A percentile compares a stretch with the other conserved stretches of the same genome.
Evolutionary conservation across 768 basidiomycete species (phyloP).

Genomic region (Suillus clintonianus): DNA sequence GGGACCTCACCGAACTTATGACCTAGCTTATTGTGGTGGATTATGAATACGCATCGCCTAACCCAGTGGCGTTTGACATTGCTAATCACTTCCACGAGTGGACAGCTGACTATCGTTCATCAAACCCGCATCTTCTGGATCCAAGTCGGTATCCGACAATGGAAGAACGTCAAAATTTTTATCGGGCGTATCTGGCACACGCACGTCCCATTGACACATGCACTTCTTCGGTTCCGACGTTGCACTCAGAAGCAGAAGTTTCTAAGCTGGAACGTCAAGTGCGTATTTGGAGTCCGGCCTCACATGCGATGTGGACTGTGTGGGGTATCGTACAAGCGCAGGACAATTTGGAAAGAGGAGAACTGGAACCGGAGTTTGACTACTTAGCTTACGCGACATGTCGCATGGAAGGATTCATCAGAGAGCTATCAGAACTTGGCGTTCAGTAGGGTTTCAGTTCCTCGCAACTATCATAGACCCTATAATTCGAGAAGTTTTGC

Average conservation of each 20-base stretch:
- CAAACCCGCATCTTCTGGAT: conserved; percentile 67
- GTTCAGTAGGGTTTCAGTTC: conserved; percentile 13
- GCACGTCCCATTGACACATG: conserved; percentile 27
- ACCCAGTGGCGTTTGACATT: conserved; percentile 93
- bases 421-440: conserved; percentile 52
- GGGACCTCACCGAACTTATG: conserved; percentile 15
- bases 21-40: conserved; percentile 90
- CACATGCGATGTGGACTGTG: conserved; percentile 90
- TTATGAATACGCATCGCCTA: conserved; percentile 95
- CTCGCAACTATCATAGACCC: background rate
- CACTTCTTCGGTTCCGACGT: conserved; percentile 15
- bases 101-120: conserved; percentile 86
- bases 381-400: conserved; percentile 81
- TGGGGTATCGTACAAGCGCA: conserved; percentile 94
- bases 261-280: conserved; percentile 76
- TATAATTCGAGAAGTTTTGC: background rate
- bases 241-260: conserved; percentile 44
- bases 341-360: conserved; percentile 64
- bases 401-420: conserved; percentile 65
- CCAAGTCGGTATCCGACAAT: conserved; percentile 68
- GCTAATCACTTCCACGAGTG: conserved; percentile 98
- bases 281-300: conserved; percentile 84
- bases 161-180: conserved; percentile 80
- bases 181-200: conserved; percentile 76
- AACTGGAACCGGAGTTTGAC: conserved; percentile 78